Evolutionary conservation across 2,329 filamentous ascomycete species (phyloP).

Genomic region (Taxawa tesnikishii): DNA sequence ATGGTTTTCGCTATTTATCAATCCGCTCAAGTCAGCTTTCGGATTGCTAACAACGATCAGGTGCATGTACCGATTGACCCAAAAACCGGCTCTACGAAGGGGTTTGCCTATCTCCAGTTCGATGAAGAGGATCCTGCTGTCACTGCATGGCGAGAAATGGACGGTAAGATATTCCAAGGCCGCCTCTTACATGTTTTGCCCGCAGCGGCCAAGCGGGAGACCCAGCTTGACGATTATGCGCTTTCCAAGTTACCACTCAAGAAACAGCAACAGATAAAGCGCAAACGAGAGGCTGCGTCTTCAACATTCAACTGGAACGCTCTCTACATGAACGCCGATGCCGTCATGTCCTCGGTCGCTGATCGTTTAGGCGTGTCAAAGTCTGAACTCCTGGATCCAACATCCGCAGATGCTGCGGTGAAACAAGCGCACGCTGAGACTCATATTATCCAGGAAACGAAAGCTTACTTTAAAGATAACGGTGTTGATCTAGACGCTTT

Average conservation of each 20-base stretch:
- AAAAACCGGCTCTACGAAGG: conserved; percentile 62
- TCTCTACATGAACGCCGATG: conserved; percentile 94
- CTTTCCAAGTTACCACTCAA: conserved; percentile 87
- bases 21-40: too few species aligned
- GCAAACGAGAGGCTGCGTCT: conserved; percentile 66
- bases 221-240: conserved; percentile 73
- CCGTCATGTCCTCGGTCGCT: conserved; percentile 82
- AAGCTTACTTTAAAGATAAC: conserved; percentile 75
- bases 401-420: conserved; percentile 82
- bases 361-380: conserved; percentile 81
- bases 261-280: conserved; percentile 83
- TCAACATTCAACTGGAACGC: conserved; percentile 94
- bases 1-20: too few species aligned
- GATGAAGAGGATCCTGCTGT: conserved; percentile 59
- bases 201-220: conserved; percentile 68
- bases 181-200: conserved; percentile 84
- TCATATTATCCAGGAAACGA: conserved; percentile 90
- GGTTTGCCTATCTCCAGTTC: conserved; percentile 81
- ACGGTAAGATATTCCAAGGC: conserved; percentile 83
- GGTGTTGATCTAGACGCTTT: conserved; percentile 90
- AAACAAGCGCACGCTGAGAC: conserved; percentile 97
- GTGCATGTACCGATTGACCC: conserved; percentile 73
- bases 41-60: conserved; percentile 42
- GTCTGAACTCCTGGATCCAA: conserved; percentile 86
- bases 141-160: conserved; percentile 64